Percentiles rank a stretch among this genome's conserved stretches.
phyloP scores from a whole-genome alignment of 2,329 filamentous ascomycete genomes.

The Hymenoscyphus linearis region DNA sequence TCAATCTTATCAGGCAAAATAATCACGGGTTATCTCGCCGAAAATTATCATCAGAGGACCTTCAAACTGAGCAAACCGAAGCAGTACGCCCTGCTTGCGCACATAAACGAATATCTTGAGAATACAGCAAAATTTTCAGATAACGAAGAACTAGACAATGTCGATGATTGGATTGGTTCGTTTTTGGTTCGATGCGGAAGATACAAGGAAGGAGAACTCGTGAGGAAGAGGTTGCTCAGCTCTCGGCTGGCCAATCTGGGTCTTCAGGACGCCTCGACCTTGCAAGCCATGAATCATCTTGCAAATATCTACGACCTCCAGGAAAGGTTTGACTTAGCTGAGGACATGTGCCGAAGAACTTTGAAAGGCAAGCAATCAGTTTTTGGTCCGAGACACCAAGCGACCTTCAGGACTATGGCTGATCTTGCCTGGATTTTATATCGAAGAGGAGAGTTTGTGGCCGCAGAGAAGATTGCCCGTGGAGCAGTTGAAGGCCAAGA shows the following conservation, averaged over 20 bases:
- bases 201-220: slow-evolving; percentile 4
- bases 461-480: slow-evolving; percentile 1
- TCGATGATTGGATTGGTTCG: not conserved
- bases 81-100: slow-evolving; percentile 8
- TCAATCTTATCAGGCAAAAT: slow-evolving; percentile 3
- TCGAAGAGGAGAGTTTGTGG: not conserved
- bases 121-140: not conserved
- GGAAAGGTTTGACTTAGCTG: not conserved
- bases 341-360: not conserved
- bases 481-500: not conserved
- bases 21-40: not conserved
- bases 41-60: not conserved
- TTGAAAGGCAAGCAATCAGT: not conserved
- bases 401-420: not conserved
- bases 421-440: not conserved
- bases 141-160: not conserved
- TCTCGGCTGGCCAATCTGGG: not conserved
- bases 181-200: slow-evolving; percentile 3
- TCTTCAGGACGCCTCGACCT: not conserved
- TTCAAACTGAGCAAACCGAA: slow-evolving; percentile 7
- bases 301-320: not conserved
- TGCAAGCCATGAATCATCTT: not conserved
- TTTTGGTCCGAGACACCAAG: not conserved
- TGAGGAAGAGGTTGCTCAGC: not conserved
- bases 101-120: slow-evolving; percentile 10